Evolutionary conservation across 306 rosid species (phyloP), one percentile per base, ranked within the genome.

Genomic region (Coriaria nepalensis): DNA sequence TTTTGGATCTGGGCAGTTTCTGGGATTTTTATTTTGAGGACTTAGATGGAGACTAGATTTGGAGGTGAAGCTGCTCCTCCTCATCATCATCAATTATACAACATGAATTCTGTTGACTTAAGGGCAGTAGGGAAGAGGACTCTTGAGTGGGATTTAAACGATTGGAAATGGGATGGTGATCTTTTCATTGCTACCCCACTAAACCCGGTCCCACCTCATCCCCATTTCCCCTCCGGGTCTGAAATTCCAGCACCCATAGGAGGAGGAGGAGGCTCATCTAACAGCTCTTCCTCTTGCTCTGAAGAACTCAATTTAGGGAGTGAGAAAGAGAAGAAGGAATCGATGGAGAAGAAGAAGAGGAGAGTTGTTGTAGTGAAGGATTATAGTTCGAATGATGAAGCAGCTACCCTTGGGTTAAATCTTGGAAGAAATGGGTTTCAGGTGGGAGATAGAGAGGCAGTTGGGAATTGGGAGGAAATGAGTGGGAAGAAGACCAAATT

Each of bases 81-180:
- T 20, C 29, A 20, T 20, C 29, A 20, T 20, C 53, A 58, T 36
- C 73, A 63, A 11, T 66, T 79, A 38, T 70, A 48, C 43, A 80
- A 73, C 40, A 56, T 73, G 65, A 69, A 69, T 46, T 38, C 83
- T 1, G 58, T 72, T 40, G 84, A 61, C 54, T 40, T 79, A 73
- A 68, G 65, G 67, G 46, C 64, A 12, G 63, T 70, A 53, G 79
- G 84, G 52, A 82, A 71, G 62, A 78, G 76, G 68, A 45, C 69
- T 37, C 13, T 49, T 41, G 94, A 82, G n/a, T 88, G 96, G 94
- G 77, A 88, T 78, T 70, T 66, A 69, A 88, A 78, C 44, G 69
- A 60, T 20, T 83, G 93, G 94, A 80, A 71, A 47, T 88, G 93
- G 93, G 96, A 81, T 49, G 84, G 94, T 7, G 71, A 87, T 78